Evolutionary conservation across 371 early-diverging fungal genomes (phyloP), one percentile per base, ranked within the genome.

Genomic region (Parasitella parasitica): DNA sequence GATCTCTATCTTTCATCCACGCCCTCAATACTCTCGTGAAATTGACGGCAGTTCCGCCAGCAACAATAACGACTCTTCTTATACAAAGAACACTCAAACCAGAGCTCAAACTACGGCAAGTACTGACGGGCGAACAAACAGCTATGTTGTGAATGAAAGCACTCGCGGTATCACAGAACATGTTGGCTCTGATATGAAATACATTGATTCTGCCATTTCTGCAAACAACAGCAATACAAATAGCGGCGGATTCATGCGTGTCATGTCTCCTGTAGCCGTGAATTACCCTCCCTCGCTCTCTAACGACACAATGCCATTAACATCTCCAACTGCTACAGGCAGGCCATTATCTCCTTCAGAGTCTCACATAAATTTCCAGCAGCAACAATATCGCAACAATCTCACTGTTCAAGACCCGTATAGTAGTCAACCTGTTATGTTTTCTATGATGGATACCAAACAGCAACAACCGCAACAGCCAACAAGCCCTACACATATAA

Each of bases 1-100:
- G 79, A 78, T 78, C 16, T 63, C 74, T 13, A 76, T 79, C 59
- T 79, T 73, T 48, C 79, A 78, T 55, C 76, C 79, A 32, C 72
- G 75, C 39, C 70, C 75, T 55, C 66, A 68, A 50, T 67, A 64
- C 30, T 15, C 54, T 15, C 64, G 61, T 34, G 41, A 46, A 22
- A 15, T 39, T 28, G 38, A 32, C 12, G 37, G 26, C 4, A 30
- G 20, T 43, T 43, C 43, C 18, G 11, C 22, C 11, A 43, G 43
- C 3, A 43, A 43, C 43, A 20, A 43, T 18, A 22, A 43, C n/a
- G n/a, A n/a, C n/a, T n/a, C n/a, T 43, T 43, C 43, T 20, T 43
- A 15, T 22, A 32, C 35, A 11, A 50, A 57, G 8, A 22, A 28
- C 12, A 53, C 30, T 16, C 32, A 36, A n/a, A 32, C 12, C 9